These are phyloP conservation scores for Medicago truncatula DNA, from an alignment of 306 rosid species.

Conservation along the genomic window DNA sequence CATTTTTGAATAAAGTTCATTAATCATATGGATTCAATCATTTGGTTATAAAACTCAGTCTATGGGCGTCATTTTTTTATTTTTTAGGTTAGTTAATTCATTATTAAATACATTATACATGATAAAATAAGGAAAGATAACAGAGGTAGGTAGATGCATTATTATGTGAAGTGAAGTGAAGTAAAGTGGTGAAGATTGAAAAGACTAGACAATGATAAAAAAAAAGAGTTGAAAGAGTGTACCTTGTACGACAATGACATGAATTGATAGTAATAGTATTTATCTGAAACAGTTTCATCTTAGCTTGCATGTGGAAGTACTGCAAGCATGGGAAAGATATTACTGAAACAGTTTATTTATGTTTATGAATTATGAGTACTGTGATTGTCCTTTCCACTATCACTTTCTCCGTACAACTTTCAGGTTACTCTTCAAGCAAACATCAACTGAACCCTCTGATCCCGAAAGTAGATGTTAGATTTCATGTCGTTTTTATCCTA, in stretches of 20 bases:
- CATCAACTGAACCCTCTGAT: neutral
- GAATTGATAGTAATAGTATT: neutral
- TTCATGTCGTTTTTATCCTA: too few species aligned
- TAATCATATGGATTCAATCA: too few species aligned
- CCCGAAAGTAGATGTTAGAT: neutral
- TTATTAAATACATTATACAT: too few species aligned
- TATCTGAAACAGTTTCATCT: slow-evolving; percentile 36
- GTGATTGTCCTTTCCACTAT: neutral
- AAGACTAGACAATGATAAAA: slow-evolving; percentile 46
- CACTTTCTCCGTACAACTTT: neutral
- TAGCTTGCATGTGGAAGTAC: slow-evolving; percentile 22
- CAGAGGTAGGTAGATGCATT: neutral
- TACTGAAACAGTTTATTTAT: neutral
- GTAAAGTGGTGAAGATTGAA: slow-evolving; percentile 23
- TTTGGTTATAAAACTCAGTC: too few species aligned
- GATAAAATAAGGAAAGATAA: too few species aligned
- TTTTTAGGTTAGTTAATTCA: too few species aligned
- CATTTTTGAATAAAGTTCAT: too few species aligned
- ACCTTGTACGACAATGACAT: slow-evolving; percentile 34
- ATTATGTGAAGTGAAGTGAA: neutral
- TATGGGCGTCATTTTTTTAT: too few species aligned
- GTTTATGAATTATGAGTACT: neutral
- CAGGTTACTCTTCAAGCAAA: neutral
- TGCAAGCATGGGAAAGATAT: neutral
- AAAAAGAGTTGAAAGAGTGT: neutral